A percentile compares a stretch with the other conserved stretches of the same genome.
Evolutionary conservation across 345 rosid species (phyloP).

Genomic region (Eucalyptus sp.): DNA sequence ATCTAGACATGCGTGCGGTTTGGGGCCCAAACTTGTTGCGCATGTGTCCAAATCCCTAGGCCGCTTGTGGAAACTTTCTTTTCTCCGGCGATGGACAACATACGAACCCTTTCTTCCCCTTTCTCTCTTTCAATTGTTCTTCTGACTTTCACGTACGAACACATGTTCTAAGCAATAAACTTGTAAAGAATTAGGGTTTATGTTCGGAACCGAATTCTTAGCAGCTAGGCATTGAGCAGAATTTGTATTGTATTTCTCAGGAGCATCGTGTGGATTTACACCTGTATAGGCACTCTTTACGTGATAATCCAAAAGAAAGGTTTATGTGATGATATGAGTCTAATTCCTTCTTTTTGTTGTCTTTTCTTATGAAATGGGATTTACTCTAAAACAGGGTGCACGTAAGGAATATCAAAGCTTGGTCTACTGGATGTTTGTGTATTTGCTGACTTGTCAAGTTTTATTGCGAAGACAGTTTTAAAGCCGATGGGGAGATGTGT

Average conservation of each 20-base stretch:
- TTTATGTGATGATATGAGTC: not conserved
- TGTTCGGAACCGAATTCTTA: not conserved
- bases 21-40: not conserved
- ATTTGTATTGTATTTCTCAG: not conserved
- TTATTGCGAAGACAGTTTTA: conserved; percentile 51
- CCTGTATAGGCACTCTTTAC: not conserved
- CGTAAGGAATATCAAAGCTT: conserved; percentile 44
- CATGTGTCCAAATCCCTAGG: not conserved
- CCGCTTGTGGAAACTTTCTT: not conserved
- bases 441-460: conserved; percentile 52
- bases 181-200: not conserved
- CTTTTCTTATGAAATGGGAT: conserved; percentile 10
- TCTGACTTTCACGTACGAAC: not conserved
- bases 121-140: not conserved
- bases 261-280: not conserved
- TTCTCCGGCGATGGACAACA: not conserved
- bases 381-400: conserved; percentile 45
- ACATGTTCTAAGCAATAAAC: not conserved
- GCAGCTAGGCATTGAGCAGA: not conserved
- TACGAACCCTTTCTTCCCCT: not conserved
- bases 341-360: not conserved
- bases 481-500: not conserved
- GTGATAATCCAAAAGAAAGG: not conserved
- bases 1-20: not conserved
- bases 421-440: conserved; percentile 51